Evolutionary conservation across 2,329 filamentous ascomycete genomes (phyloP).

Genomic region (Fusarium pseudoanthophilum): DNA sequence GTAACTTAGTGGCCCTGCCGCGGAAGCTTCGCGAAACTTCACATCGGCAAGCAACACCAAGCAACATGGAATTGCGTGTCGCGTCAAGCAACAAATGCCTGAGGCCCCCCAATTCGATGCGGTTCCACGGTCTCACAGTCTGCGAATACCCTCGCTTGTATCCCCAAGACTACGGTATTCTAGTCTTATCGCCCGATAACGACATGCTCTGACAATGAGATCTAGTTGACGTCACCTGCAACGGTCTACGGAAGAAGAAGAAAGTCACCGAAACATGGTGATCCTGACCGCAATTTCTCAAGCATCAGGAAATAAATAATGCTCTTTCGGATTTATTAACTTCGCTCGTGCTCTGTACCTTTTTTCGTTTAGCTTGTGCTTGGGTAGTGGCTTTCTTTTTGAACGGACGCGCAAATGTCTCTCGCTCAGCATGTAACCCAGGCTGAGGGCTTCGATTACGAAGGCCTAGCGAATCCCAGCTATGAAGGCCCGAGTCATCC

Average conservation of each 20-base stretch:
- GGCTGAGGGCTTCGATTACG: conserved; percentile 55
- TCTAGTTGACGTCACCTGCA: conserved; percentile 30
- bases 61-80: neutral
- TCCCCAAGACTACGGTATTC: neutral
- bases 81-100: conserved; percentile 11
- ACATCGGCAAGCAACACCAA: neutral
- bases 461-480: conserved; percentile 41
- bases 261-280: conserved; percentile 15
- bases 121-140: neutral
- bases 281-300: conserved; percentile 1
- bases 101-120: neutral
- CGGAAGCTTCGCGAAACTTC: conserved; percentile 29
- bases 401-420: conserved; percentile 48
- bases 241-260: conserved; percentile 15
- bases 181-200: conserved; percentile 2
- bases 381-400: neutral
- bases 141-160: conserved; percentile 21
- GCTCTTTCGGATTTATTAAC: neutral
- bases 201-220: conserved; percentile 2
- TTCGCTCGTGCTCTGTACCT: neutral
- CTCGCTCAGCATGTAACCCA: conserved; percentile 57
- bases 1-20: neutral
- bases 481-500: conserved; percentile 19
- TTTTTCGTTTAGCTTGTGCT: neutral
- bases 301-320: neutral